phyloP scores from a whole-genome alignment of 1,284 basidiomycete genomes.

The Boletus sp. region DNA sequence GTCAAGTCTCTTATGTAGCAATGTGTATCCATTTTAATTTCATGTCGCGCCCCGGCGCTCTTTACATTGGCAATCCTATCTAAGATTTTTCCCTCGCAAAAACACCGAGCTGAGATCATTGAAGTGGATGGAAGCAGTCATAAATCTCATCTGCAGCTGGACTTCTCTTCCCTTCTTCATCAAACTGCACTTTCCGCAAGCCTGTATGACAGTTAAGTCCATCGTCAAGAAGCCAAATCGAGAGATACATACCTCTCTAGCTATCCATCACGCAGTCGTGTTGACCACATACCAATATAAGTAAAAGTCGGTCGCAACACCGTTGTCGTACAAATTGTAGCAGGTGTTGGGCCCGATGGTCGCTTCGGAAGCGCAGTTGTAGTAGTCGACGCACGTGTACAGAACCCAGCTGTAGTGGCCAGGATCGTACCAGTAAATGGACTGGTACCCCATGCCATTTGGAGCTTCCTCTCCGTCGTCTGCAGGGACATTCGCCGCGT shows the following conservation, averaged over 20 bases:
- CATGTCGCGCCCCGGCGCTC: too few species aligned
- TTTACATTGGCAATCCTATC: too few species aligned
- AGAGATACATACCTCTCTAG: neutral
- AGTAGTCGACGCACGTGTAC: slow-evolving; percentile 4
- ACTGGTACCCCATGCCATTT: neutral
- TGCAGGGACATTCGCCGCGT: neutral
- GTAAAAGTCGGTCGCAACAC: neutral
- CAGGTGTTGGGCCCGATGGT: neutral
- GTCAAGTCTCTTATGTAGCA: too few species aligned
- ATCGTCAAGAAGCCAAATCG: neutral
- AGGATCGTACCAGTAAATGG: neutral
- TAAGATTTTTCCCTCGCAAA: too few species aligned
- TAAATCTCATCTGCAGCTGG: neutral
- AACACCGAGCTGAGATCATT: neutral
- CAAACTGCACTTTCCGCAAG: too few species aligned
- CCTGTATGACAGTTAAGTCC: neutral
- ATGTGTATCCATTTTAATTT: too few species aligned
- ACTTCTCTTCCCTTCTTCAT: too few species aligned
- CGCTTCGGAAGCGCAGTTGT: neutral
- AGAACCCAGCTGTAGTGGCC: neutral
- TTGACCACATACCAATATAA: neutral
- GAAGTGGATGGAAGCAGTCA: neutral
- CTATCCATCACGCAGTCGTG: neutral
- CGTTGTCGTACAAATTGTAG: slow-evolving; percentile 9
- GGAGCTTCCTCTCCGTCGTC: neutral